Evolutionary conservation across 306 rosid genomes (phyloP).

Genomic region (Fragaria ananassa): DNA sequence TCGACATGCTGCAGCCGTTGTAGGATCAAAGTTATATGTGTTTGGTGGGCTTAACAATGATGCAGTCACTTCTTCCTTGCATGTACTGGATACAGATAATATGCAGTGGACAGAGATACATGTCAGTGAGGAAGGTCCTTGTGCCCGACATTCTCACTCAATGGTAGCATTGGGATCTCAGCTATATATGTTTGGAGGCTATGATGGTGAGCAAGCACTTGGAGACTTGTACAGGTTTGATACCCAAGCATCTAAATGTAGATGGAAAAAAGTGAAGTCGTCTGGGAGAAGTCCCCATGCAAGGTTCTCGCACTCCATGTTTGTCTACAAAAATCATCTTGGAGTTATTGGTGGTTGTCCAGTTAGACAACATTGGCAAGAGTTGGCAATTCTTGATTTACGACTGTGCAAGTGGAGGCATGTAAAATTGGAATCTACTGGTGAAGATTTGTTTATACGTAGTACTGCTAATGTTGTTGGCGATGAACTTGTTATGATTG

Average conservation of each 20-base stretch:
- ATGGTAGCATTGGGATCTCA: conserved; percentile 72
- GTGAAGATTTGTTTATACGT: conserved; percentile 79
- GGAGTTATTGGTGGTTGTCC: conserved; percentile 96
- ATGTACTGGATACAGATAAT: conserved; percentile 54
- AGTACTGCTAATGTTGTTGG: conserved; percentile 66
- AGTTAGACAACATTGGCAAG: conserved; percentile 65
- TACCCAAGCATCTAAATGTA: conserved; percentile 48
- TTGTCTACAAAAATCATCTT: conserved; percentile 61
- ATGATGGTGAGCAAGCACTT: conserved; percentile 72
- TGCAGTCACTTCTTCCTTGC: conserved; percentile 58
- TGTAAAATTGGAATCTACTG: conserved; percentile 56
- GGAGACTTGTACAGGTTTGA: conserved; percentile 77
- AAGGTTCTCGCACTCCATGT: conserved; percentile 92
- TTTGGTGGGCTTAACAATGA: conserved; percentile 89
- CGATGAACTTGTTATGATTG: conserved; percentile 71
- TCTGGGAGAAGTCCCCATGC: conserved; percentile 75
- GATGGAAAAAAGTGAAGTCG: conserved; percentile 67
- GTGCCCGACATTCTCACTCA: conserved; percentile 88
- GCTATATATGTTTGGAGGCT: conserved; percentile 77
- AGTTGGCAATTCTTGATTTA: conserved; percentile 80
- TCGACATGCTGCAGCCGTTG: conserved; percentile 81
- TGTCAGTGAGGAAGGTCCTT: conserved; percentile 61
- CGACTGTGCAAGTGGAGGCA: conserved; percentile 53
- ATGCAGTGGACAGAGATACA: conserved; percentile 62
- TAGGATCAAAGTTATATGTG: conserved; percentile 70